Evolutionary conservation across 257 asterid genomes (phyloP), one percentile per base, ranked within the genome.

Genomic region (Nicotiana undulata): DNA sequence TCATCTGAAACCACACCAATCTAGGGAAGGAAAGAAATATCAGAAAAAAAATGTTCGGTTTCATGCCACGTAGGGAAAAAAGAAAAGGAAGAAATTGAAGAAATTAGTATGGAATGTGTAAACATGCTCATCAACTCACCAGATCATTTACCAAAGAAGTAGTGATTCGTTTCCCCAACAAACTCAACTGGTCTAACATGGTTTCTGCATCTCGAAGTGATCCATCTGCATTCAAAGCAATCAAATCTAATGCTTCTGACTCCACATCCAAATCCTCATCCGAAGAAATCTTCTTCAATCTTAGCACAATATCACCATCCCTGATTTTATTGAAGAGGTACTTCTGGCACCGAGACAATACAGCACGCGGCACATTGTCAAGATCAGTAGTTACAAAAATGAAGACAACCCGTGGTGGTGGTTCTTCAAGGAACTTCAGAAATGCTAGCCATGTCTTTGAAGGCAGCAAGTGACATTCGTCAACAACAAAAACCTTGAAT

Each of bases 1-100:
- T 96, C 99, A 84, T 96, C 99, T 40, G 99, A 96, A 85, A 96
- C 97, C 80, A 94, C 98, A 26, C 99, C 99, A 85, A 96, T 88
- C 99, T 96, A 85, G 86, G 87, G 18, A 80, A 74, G 37, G 58
- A 77, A 68, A 51, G 34, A 44, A 22, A 15, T 70, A 49, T 74
- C 44, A 74, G 24, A 8, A 24, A 49, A 15, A 44, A 18, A 56
- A 6, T 18, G 24, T 11, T 18, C 8, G 12, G 61, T 74, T 70
- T 22, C 61, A 61, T 72, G 66, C 64, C 20, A 4, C 20, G 8
- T 9, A 40, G 31, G 31, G 77, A n/a, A 65, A 20, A 29, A 40
- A 40, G 9, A 5, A 22, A n/a, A 79, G 18, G 18, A 17, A 44
- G 3, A 49, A 79, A 64, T 16, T 68, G 70, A 40, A 66, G 44